Evolutionary conservation across 768 basidiomycete genomes (phyloP), one percentile per base, ranked within the genome.

Genomic region (Agaricus blazei): DNA sequence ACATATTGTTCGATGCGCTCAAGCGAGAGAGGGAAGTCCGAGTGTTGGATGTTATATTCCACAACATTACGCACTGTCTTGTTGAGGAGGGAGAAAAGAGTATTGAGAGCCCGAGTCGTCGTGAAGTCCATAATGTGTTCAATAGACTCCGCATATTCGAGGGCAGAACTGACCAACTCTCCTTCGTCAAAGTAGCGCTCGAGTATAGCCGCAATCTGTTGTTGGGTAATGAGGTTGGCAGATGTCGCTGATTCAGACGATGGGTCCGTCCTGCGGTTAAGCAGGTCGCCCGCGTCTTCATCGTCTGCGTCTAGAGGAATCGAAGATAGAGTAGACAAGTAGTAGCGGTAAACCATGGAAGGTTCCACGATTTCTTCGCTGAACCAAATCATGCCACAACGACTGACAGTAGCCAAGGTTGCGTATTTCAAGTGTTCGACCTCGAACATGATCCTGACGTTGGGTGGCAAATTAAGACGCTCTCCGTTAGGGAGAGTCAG

Each of bases 331-430:
- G 87, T 86, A 51, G 82, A 78, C 45, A 99, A 82, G 65, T 98
- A 96, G 66, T 98, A 81, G 50, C 81, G 84, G 69, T 90, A 97
- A 15, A 97, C 82, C 97, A 98, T 98, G 0, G 78, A 73, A 5
- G 94, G 85, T 60, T 92, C 88, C 27, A 99, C 84, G 47, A 97
- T 85, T 60, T 98, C 94, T 56, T 98, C 94, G 67, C 94, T 98
- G 75, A 99, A 99, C 97, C 97, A 99, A 63, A 99, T 96, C 97
- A 99, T 99, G 68, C 97, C 97, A 65, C 97, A 99, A 54, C 97
- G 95, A 83, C 93, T 97, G 77, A 99, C 97, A 27, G 97, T 99
- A 14, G 97, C 97, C 52, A 90, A 84, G 3, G 97, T 99, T 0
- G 97, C 97, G 68, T 96, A 99, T 64, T 87, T 89, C 61, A 99